Evolutionary conservation across 2,329 filamentous ascomycete genomes (phyloP).

Genomic region (Sclerotinia sclerotiorum): DNA sequence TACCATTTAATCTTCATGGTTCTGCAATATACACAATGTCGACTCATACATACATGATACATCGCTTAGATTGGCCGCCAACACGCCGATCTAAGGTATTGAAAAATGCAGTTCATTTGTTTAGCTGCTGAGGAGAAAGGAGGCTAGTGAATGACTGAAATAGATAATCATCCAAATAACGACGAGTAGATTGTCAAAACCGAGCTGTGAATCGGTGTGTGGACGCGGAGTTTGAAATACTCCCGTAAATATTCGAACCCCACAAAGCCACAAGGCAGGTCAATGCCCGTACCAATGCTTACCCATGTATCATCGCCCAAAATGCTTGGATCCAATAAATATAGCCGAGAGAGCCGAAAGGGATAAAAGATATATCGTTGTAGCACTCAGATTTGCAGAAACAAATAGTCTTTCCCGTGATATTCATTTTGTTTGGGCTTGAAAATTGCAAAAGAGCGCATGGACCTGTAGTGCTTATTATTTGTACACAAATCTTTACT

Average conservation of each 20-base stretch:
- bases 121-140: not conserved
- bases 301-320: not conserved
- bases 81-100: not conserved
- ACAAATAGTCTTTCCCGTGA: not conserved
- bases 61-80: not conserved
- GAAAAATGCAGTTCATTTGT: not conserved
- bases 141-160: not conserved
- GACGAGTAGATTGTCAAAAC: not conserved
- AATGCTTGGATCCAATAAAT: not conserved
- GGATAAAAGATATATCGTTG: not conserved
- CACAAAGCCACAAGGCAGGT: constrained; percentile 7
- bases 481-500: constrained; percentile 2
- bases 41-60: not conserved
- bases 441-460: constrained; percentile 8
- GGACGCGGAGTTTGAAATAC: not conserved
- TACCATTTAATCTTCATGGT: not conserved
- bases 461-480: constrained; percentile 17
- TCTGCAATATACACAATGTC: not conserved
- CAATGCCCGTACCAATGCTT: not conserved
- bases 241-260: not conserved
- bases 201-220: not conserved
- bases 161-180: not conserved
- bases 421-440: not conserved
- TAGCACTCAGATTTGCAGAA: not conserved
- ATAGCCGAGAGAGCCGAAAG: constrained; percentile 15